Percentiles rank a stretch among this genome's conserved stretches.
These are phyloP conservation scores for Lycium ferocissimum DNA, from an alignment of 257 asterid species.

Conservation along the genomic window DNA sequence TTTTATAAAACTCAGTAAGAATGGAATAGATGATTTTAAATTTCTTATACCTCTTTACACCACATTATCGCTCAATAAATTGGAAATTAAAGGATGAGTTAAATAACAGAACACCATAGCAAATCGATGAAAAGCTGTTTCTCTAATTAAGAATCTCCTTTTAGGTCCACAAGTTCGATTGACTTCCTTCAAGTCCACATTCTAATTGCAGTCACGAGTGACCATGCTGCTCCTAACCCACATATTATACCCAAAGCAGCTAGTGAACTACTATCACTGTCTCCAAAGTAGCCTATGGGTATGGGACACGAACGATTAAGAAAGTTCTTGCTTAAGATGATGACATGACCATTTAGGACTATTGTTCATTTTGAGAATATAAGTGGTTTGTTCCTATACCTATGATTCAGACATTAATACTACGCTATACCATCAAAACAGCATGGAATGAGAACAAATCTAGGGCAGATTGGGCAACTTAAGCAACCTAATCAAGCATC, in stretches of 20 bases:
- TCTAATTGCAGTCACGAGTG: not conserved
- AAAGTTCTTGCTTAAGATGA: not conserved
- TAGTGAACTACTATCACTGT: not conserved
- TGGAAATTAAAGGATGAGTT: not conserved
- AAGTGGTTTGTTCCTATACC: too few species aligned
- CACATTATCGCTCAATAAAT: not conserved
- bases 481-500: not conserved
- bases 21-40: not conserved
- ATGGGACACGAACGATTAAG: not conserved
- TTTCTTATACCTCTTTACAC: not conserved
- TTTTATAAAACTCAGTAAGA: not conserved
- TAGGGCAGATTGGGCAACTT: not conserved
- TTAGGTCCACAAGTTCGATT: not conserved
- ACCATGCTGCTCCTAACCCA: not conserved
- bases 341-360: too few species aligned
- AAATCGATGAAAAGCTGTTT: not conserved
- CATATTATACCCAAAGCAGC: not conserved
- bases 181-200: not conserved
- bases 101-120: not conserved
- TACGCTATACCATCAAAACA: not conserved
- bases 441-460: not conserved
- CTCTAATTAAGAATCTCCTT: not conserved
- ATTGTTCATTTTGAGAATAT: too few species aligned
- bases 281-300: not conserved
- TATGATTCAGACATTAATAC: too few species aligned